Evolutionary conservation across 2,329 filamentous ascomycete genomes (phyloP), one percentile per base, ranked within the genome.

Genomic region (Hypoxylon sp.): DNA sequence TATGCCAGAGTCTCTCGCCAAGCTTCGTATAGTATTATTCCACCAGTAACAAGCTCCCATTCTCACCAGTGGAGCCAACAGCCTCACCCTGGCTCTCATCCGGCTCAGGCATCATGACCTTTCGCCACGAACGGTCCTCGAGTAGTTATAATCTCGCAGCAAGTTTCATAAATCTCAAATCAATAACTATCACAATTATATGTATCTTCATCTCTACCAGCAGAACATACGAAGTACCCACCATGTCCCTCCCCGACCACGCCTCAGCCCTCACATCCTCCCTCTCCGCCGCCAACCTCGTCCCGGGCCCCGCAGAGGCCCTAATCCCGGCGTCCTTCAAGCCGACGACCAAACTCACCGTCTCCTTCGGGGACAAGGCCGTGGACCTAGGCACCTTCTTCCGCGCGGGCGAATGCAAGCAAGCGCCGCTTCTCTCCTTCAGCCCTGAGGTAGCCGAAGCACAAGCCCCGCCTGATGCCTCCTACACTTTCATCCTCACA

Each of bases 401-500:
- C 71, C 80, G 81, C 47, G 78, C 78, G 8, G 74, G 73, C 11
- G 81, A 83, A 53, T 80, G 78, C 67, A 79, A 77, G 63, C 70
- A 74, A 3, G 72, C 75, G 22, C 84, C 83, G 1, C 79, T 71
- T 24, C 75, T 83, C 39, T 73, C 66, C 5, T 83, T 80, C 51
- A 64, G 70, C 1, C 68, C 81, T 1, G 80, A 83, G 74, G 31
- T 65, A 4, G 75, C 73, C n/a, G 65, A 74, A 0, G 66, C 73
- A 8, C 74, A 73, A 24, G 71, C 77, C 0, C 79, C 78, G 1
- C 87, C 85, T 74, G 75, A 73, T 29, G 71, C 77, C 0, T 79
- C 78, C 1, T 87, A 85, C 75, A 80, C 82, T 37, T 77, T 87
- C 55, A 77, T 87, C 68, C 78, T 88, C 44, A 79, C 86, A 22